Evolutionary conservation across 202 grass and related monocot species (phyloP), one percentile per base, ranked within the genome.

Genomic region (Schoenoplectus tabernaemontani): DNA sequence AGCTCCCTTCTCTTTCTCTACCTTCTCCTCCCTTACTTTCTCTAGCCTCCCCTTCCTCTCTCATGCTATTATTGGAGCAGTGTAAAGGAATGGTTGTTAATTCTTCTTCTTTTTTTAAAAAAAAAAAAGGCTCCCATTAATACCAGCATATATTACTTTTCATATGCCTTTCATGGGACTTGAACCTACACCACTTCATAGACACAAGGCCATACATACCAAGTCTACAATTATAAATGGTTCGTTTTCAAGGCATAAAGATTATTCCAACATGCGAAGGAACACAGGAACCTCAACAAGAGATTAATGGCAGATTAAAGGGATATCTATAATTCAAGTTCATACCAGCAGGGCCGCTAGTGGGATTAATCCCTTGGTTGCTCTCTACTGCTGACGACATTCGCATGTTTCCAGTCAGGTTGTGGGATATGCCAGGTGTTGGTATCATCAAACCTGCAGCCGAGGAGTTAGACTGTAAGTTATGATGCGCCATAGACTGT

Each of bases 371-470:
- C 75, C 79, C 83, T 64, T 76, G 60, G 83, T 80, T 90, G 77
- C 73, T 96, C 77, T 99, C 96, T 65, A 89, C 74, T 83, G 30
- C 77, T 80, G 85, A 87, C 57, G 92, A 56, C 28, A 84, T 82
- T 70, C 78, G 81, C 83, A 86, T 79, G 84, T 82, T 96, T 84
- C 73, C 90, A 81, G 70, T 82, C n/a, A 75, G 47, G 50, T 83
- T 88, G 57, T 95, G 90, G 3, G 85, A 65, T 64, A 99, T 96
- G 78, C 96, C 92, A 83, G 96, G 96, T 16, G 92, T 99, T 1
- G 92, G 96, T 77, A 99, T 99, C 96, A 99, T 99, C 24, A 89
- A 88, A 34, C 90, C 82, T 82, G 83, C 83, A 37, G 84, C 70
- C 22, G 92, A 96, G 26, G 92, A 93, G 86, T 90, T 85, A 69